Evolutionary conservation across 2,329 filamentous ascomycete species (phyloP).

Genomic region (Alternaria sp.): DNA sequence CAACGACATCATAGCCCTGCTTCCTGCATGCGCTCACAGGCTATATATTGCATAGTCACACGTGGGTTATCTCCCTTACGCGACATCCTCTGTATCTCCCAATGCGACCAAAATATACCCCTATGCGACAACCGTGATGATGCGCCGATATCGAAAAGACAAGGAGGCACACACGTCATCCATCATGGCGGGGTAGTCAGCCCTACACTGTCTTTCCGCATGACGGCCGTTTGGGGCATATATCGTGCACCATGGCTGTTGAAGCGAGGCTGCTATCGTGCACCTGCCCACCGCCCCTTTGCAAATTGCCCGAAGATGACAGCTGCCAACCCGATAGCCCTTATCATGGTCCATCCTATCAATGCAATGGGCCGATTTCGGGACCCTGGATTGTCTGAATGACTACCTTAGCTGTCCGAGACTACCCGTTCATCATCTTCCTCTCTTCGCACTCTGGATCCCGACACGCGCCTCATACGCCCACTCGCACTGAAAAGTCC

Average conservation of each 20-base stretch:
- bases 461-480: slow-evolving; percentile 8
- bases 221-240: slow-evolving; percentile 2
- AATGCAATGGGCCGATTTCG: slow-evolving; percentile 42
- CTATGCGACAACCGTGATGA: slow-evolving; percentile 29
- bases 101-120: slow-evolving; percentile 12
- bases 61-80: slow-evolving; percentile 13
- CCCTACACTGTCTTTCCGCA: slow-evolving; percentile 4
- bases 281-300: slow-evolving; percentile 23
- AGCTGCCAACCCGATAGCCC: slow-evolving; percentile 19
- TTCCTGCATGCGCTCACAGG: slow-evolving; percentile 6
- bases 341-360: slow-evolving; percentile 46
- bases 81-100: slow-evolving; percentile 12
- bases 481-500: slow-evolving; percentile 9
- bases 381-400: slow-evolving; percentile 23
- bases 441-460: slow-evolving; percentile 8
- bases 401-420: slow-evolving; percentile 11
- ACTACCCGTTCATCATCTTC: slow-evolving; percentile 23
- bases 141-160: slow-evolving; percentile 14
- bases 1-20: slow-evolving; percentile 25
- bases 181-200: slow-evolving; percentile 32
- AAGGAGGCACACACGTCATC: slow-evolving; percentile 12
- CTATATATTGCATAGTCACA: slow-evolving; percentile 20
- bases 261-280: slow-evolving; percentile 25
- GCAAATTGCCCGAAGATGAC: slow-evolving; percentile 15
- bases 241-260: slow-evolving; percentile 9